Evolutionary conservation across 2,329 filamentous ascomycete species (phyloP), one percentile per base, ranked within the genome.

Genomic region (Exserohilum rostratum): DNA sequence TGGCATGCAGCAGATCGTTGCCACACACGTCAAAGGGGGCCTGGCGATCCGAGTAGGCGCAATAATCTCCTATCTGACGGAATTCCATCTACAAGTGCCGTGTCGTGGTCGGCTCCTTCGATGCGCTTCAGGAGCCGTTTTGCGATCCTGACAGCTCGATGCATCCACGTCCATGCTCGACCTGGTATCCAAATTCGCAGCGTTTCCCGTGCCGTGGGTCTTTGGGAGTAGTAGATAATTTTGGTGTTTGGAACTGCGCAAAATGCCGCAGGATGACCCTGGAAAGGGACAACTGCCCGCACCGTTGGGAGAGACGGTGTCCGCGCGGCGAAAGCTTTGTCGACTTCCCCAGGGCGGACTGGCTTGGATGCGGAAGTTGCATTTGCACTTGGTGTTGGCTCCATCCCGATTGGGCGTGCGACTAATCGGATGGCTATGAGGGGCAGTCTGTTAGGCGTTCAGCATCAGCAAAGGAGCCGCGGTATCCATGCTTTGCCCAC

Each of bases 281-380:
- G 29, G 42, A 22, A 17, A 17, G 30, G 18, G 25, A 45, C 5
- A 15, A 17, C 31, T 35, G 15, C 50, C 50, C 45, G 44, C 44
- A n/a, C 53, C 49, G 44, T 56, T 22, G 49, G 38, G 49, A 53
- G 29, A 29, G 20, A 39, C 33, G 22, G 38, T 37, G 30, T 44
- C 13, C 34, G 20, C 44, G 39, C 53, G 27, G 29, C 33, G 13
- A 18, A 40, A 43, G 9, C 22, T 44, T 15, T n/a, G 22, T 18
- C 27, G 33, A 25, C 31, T 34, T 53, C 22, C 39, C 53, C 44
- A 25, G 12, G 13, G 22, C 22, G 31, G 40, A 39, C 43, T 43
- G 30, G 25, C 22, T 46, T 31, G 27, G 2, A 44, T 7, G 46
- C 38, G 18, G 30, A 33, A 29, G 6, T 38, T 48, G 13, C 12